Conservation (phyloP, 441 rosid genomes). For the Breynia disticha region DNA sequence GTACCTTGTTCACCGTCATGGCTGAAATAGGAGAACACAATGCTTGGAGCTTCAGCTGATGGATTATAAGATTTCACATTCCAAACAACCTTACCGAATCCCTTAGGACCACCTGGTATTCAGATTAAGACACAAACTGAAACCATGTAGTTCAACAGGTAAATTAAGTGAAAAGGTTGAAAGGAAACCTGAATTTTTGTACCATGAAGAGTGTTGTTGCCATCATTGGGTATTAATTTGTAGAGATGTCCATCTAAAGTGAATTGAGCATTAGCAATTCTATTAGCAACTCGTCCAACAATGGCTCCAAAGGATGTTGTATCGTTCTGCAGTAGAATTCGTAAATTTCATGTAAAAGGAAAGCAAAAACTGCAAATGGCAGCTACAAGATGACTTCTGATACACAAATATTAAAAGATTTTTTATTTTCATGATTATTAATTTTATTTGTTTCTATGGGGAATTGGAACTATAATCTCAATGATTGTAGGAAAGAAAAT, state of each 20-base stretch:
- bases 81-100: slow-evolving; percentile 1
- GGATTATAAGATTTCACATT: background rate
- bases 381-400: background rate
- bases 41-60: background rate
- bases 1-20: background rate
- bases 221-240: background rate
- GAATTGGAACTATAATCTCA: too few relatives aligned
- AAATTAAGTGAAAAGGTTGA: too few relatives aligned
- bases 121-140: too few relatives aligned
- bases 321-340: background rate
- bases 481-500: too few relatives aligned
- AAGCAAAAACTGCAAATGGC: background rate
- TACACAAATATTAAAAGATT: too few relatives aligned
- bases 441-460: too few relatives aligned
- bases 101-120: background rate
- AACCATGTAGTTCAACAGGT: too few relatives aligned
- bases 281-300: background rate
- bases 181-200: background rate
- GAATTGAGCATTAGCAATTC: background rate
- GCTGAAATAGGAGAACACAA: slow-evolving; percentile 3
- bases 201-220: background rate
- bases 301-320: background rate
- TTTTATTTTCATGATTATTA: too few relatives aligned
- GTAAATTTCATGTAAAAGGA: background rate
- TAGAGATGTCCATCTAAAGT: background rate